These are phyloP conservation scores for Fusarium mexicanum DNA, from an alignment of 2,329 filamentous ascomycete species.

Conservation along the genomic window DNA sequence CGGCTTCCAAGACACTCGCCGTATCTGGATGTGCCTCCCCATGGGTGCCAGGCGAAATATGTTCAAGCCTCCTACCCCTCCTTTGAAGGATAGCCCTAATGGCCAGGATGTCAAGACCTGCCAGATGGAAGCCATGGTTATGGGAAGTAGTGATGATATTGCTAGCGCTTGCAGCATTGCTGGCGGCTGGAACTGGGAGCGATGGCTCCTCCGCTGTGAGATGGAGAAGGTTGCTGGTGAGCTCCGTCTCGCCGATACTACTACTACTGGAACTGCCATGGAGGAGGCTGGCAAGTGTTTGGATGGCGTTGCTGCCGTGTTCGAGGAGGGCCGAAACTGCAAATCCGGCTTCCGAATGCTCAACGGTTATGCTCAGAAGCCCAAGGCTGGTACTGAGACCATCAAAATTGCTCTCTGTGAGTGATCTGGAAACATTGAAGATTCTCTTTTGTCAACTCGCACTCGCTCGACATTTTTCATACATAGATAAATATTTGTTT, in stretches of 20 bases:
- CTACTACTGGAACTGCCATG: conserved; percentile 61
- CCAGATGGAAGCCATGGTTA: conserved; percentile 69
- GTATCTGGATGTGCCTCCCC: conserved; percentile 89
- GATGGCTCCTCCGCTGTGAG: conserved; percentile 90
- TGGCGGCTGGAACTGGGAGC: conserved; percentile 93
- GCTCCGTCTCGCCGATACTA: conserved; percentile 62
- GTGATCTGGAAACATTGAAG: conserved; percentile 28
- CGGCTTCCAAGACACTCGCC: conserved; percentile 82
- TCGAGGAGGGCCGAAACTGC: conserved; percentile 70
- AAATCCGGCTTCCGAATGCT: conserved; percentile 70
- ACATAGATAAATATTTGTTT: conserved; percentile 22
- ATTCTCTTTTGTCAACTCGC: conserved; percentile 38
- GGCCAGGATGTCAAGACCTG: conserved; percentile 56
- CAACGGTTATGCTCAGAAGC: conserved; percentile 72
- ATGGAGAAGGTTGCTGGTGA: conserved; percentile 81
- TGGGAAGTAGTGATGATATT: conserved; percentile 75
- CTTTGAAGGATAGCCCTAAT: conserved; percentile 49
- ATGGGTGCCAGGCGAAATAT: conserved; percentile 67
- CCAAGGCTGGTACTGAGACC: conserved; percentile 51
- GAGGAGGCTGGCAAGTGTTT: conserved; percentile 67
- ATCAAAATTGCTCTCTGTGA: conserved; percentile 51
- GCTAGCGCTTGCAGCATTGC: conserved; percentile 83
- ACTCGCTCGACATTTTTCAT: conserved; percentile 17
- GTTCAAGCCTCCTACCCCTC: conserved; percentile 45
- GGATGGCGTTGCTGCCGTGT: conserved; percentile 66